Base-by-base conservation (phyloP, 169 alveolate species). In the Eimeria zaria region DNA sequence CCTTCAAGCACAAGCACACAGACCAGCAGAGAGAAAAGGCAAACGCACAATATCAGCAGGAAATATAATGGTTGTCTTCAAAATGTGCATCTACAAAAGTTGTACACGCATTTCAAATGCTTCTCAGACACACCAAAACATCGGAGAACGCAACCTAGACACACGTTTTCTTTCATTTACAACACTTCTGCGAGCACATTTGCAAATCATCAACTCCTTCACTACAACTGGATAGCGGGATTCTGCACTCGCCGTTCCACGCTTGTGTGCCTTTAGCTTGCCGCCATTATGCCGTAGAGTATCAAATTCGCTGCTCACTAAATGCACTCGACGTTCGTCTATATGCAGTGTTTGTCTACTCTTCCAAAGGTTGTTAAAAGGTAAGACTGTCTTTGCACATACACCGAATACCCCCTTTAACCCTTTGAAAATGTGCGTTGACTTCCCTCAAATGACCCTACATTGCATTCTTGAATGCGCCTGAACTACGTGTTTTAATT, bases 1-100 rank as follows among this genome's bases (percentile, higher is more conserved):
- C 98, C 98, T 97, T 76, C 48, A 69, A 20, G 83, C 53, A 73
- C 83, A 73, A 16, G 55, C 83, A 39, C 1, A 73, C 83, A 39
- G 53, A 73, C 7, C 51, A 73, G 20, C 55, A 18, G 53, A 39
- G 53, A 39, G 24, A 4, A 1, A 2, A 73, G 6, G 16, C 71
- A 62, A 5, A 62, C 36, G 24, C 73, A 22, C 33, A 62, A 7
- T 6, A 24, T 7, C 39, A 71, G 14, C 14, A 1, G 51, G 30
- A 39, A 12, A 14, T 6, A 12, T 4, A 39, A 39, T 4, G 30
- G 48, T 14, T 71, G 9, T 12, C 30, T 36, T 1, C 51, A 71
- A 5, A 12, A 71, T 36, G 16, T 71, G 1, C 27, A 71, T 27
- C 5, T 33, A 51, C 81, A 71, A 30, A 33, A 6, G 4, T 18